Percentiles rank a stretch among this genome's conserved stretches.
Evolutionary conservation across 768 basidiomycete species (phyloP).

Genomic region (Naematelia aurantialba): DNA sequence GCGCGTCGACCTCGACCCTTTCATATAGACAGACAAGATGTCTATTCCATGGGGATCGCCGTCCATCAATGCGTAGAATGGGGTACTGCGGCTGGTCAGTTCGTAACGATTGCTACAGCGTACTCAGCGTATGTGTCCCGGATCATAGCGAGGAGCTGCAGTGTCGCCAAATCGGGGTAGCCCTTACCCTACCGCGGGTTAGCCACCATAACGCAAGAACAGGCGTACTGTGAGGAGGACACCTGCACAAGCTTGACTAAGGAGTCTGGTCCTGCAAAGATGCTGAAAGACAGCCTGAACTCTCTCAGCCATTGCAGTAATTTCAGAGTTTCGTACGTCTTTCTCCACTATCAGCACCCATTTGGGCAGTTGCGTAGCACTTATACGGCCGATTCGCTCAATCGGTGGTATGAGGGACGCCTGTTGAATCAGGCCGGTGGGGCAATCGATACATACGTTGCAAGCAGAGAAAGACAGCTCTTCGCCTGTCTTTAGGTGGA

Average conservation of each 20-base stretch:
- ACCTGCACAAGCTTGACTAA: conserved; percentile 61
- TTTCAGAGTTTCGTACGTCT: conserved; percentile 59
- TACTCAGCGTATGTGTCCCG: conserved; percentile 65
- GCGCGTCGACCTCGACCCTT: conserved; percentile 66
- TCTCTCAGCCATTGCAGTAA: not conserved
- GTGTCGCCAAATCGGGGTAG: conserved; percentile 89
- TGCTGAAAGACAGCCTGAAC: conserved; percentile 89
- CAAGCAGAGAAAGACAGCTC: conserved; percentile 34
- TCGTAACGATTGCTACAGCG: conserved; percentile 15
- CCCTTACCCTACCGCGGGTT: conserved; percentile 86
- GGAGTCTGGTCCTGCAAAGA: conserved; percentile 61
- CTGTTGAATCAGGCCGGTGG: conserved; percentile 51
- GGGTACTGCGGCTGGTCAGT: conserved; percentile 57
- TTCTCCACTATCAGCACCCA: conserved; percentile 93
- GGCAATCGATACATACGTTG: conserved; percentile 11
- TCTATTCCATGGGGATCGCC: conserved; percentile 89
- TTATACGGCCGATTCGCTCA: conserved; percentile 66
- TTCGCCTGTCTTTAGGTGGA: conserved; percentile 62
- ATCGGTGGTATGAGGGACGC: conserved; percentile 70
- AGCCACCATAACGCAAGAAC: too few relatives aligned
- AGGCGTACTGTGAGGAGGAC: conserved; percentile 79
- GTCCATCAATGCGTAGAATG: conserved; percentile 77
- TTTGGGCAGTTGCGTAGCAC: conserved; percentile 56
- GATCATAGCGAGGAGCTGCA: conserved; percentile 73
- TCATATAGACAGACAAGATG: conserved; percentile 81